Conservation (phyloP, 192 early-diverging fungal genomes). For the Podila epigama region DNA sequence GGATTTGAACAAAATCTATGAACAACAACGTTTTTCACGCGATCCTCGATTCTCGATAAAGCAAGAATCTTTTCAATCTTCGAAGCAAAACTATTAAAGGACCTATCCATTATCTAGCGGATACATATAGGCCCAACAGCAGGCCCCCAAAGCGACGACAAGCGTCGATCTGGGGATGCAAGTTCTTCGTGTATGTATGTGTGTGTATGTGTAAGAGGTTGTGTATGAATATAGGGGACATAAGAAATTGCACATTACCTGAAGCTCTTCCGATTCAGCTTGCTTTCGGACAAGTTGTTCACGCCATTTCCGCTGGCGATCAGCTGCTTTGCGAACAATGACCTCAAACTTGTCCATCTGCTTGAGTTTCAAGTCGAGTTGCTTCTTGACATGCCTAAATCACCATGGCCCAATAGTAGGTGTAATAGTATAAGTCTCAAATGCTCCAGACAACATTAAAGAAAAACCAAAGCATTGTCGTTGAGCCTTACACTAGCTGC, state of each 20-base stretch:
- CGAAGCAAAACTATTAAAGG: constrained; percentile 48
- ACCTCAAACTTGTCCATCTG: constrained; percentile 38
- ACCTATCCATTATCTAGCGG: constrained; percentile 41
- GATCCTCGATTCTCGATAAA: constrained; percentile 23
- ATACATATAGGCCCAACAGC: constrained; percentile 13
- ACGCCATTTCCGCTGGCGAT: constrained; percentile 42
- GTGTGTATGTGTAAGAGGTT: not conserved
- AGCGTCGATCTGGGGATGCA: too few relatives aligned
- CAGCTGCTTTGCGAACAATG: constrained; percentile 29
- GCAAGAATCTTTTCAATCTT: constrained; percentile 8
- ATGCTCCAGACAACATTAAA: too few relatives aligned
- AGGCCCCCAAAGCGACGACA: too few relatives aligned
- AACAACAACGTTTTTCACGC: constrained; percentile 49
- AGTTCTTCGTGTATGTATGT: constrained; percentile 12
- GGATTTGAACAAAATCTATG: constrained; percentile 43
- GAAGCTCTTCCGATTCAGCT: constrained; percentile 39
- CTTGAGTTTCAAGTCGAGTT: constrained; percentile 46
- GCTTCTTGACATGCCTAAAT: constrained; percentile 41
- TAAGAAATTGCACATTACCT: constrained; percentile 10
- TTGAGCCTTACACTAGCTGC: constrained; percentile 46
- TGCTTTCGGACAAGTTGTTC: constrained; percentile 39
- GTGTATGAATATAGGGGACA: not conserved
- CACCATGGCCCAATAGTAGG: not conserved
- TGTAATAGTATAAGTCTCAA: not conserved
- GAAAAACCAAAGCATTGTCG: too few relatives aligned